A percentile compares a stretch with the other conserved stretches of the same genome.
Evolutionary conservation across 495 filamentous ascomycete genomes (phyloP).

Genomic region (Neurospora sp.): DNA sequence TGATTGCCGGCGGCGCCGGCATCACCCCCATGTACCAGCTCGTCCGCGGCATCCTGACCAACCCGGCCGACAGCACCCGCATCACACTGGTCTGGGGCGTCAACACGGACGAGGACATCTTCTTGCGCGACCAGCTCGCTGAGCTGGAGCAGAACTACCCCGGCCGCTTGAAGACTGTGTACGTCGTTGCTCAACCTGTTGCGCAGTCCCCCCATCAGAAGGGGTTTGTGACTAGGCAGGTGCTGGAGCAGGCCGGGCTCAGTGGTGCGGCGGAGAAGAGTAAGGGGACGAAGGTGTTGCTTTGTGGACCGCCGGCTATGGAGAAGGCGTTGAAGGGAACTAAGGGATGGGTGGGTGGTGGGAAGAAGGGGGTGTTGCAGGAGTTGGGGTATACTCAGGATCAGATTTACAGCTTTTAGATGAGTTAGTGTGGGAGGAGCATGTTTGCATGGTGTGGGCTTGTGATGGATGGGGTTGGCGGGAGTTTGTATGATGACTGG

Average conservation of each 20-base stretch:
- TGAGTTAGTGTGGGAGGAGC: not conserved
- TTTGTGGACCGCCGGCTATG: conserved; percentile 58
- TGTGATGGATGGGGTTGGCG: not conserved
- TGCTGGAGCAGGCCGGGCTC: conserved; percentile 40
- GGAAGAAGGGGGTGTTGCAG: conserved; percentile 32
- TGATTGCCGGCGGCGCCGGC: conserved; percentile 54
- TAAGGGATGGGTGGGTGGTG: conserved; percentile 8
- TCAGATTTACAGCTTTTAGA: conserved; percentile 45
- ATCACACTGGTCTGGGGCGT: conserved; percentile 57
- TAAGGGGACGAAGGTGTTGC: conserved; percentile 43
- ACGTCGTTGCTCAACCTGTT: conserved; percentile 44
- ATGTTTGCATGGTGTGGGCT: not conserved
- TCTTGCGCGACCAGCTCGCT: conserved; percentile 45
- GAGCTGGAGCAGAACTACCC: conserved; percentile 43
- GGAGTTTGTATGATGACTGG: not conserved
- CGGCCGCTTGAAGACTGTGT: conserved; percentile 46
- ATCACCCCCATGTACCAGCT: conserved; percentile 58
- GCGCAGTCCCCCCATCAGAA: conserved; percentile 33
- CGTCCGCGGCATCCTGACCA: conserved; percentile 47
- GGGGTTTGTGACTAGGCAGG: conserved; percentile 46
- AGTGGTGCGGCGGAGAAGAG: conserved; percentile 17
- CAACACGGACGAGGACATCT: conserved; percentile 51
- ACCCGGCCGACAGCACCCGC: conserved; percentile 51
- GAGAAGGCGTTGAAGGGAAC: conserved; percentile 44
- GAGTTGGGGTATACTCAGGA: conserved; percentile 44